These are phyloP conservation scores for Circinella umbellata DNA, from an alignment of 371 early-diverging fungal genomes.

Conservation along the genomic window DNA sequence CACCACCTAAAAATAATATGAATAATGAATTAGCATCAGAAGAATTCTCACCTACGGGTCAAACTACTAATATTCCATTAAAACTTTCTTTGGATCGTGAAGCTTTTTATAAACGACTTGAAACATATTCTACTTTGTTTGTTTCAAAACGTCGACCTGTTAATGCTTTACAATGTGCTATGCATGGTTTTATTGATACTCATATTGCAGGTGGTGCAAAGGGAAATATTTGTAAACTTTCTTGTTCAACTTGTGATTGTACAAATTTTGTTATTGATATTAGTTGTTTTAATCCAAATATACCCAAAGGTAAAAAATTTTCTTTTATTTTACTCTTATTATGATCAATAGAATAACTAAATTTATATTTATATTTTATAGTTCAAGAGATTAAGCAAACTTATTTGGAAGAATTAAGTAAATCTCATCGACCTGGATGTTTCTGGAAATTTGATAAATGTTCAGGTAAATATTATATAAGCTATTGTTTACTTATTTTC, in stretches of 20 bases:
- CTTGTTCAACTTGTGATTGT: conserved; percentile 8
- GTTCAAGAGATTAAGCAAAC: conserved; percentile 6
- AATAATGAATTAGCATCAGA: background rate
- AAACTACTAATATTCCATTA: background rate
- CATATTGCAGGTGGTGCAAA: conserved; percentile 1
- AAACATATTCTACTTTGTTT: conserved; percentile 14
- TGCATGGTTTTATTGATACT: conserved; percentile 24
- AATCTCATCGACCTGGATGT: conserved; percentile 13
- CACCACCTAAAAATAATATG: background rate
- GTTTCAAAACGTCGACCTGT: conserved; percentile 12
- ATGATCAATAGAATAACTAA: too few species aligned
- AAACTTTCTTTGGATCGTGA: conserved; percentile 11
- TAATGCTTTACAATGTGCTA: conserved; percentile 23
- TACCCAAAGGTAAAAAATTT: conserved; percentile 9
- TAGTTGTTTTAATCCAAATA: background rate
- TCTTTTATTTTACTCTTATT: background rate
- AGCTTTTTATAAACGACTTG: conserved; percentile 16
- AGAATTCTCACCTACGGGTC: background rate
- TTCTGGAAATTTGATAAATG: conserved; percentile 15
- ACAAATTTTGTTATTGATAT: conserved; percentile 15
- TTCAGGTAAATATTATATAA: conserved; percentile 5
- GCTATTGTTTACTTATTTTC: background rate
- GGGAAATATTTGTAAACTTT: conserved; percentile 9
- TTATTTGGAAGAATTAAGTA: conserved; percentile 8
- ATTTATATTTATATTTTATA: background rate